Percentiles rank a stretch among this genome's conserved stretches.
These are phyloP conservation scores for Elsinoe arachidis DNA, from an alignment of 2,329 filamentous ascomycete genomes.

Conservation along the genomic window DNA sequence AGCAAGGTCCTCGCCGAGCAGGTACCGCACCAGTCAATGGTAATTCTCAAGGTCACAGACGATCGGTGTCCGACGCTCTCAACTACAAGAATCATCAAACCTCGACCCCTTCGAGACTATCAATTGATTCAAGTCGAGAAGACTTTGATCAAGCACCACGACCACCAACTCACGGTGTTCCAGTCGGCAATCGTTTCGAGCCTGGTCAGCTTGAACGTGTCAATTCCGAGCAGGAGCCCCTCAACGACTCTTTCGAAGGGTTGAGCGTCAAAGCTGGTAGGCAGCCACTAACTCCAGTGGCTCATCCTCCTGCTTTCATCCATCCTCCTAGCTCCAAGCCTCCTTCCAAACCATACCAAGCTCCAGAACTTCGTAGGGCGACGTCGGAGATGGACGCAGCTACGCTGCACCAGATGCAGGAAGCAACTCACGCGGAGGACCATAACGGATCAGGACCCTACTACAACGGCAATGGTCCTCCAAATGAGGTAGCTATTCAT, in stretches of 20 bases:
- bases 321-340: conserved; percentile 67
- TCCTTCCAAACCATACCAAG: conserved; percentile 59
- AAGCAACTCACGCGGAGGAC: conserved; percentile 41
- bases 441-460: conserved; percentile 23
- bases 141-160: conserved; percentile 30
- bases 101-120: conserved; percentile 33
- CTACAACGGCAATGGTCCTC: conserved; percentile 22
- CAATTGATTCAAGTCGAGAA: conserved; percentile 26
- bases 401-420: conserved; percentile 72
- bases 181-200: conserved; percentile 16
- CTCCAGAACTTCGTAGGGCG: conserved; percentile 68
- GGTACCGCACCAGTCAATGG: conserved; percentile 35
- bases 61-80: conserved; percentile 41
- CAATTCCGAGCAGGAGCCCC: conserved; percentile 50
- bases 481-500: conserved; percentile 32
- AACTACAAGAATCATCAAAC: conserved; percentile 36
- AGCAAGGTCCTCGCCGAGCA: conserved; percentile 29
- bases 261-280: conserved; percentile 34
- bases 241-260: conserved; percentile 39
- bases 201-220: conserved; percentile 44
- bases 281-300: conserved; percentile 62
- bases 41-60: conserved; percentile 30
- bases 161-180: conserved; percentile 33
- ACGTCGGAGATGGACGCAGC: conserved; percentile 76
- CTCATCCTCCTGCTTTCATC: conserved; percentile 67